Evolutionary conservation across 2,329 filamentous ascomycete species (phyloP), one percentile per base, ranked within the genome.

Genomic region (Sphaerostilbella broomeana): DNA sequence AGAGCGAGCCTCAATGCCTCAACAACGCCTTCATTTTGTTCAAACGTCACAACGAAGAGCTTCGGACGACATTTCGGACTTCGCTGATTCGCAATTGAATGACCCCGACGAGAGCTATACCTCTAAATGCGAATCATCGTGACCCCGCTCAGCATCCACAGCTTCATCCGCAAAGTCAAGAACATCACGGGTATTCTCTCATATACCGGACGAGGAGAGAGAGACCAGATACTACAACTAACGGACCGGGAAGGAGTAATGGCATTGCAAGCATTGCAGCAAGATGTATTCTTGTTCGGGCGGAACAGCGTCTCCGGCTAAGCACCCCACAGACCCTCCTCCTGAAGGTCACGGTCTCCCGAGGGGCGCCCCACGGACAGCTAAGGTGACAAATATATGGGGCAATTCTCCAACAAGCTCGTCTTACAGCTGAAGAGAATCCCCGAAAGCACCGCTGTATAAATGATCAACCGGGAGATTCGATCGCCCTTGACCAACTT

Each of bases 201-300:
- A 42, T 33, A 46, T 46, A 36, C 40, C 36, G n/a, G 36, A 43
- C 29, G 35, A 46, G 35, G 33, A 40, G 4, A 37, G 15, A 29
- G 43, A 46, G 36, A 46, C 40, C 15, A 40, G 36, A 30, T 45
- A 43, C 32, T 46, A 43, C 21, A 40, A 40, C 26, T 13, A 39
- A 19, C 35, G 35, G 35, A 43, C 39, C 11, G 35, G 39, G 22
- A 43, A 46, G 27, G 40, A 43, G 27, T 35, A 46, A 40, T 46
- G 40, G 43, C 40, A 40, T 21, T 46, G 29, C 28, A 42, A 42
- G 25, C 35, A 46, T 21, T 46, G 36, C 32, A 25, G 33, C 25
- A 46, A 40, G 26, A 30, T 36, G 33, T 46, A 37, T 31, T 40
- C 21, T 21, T 46, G 32, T 27, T 43, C 40, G 5, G 40, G 40